Conservation (phyloP, 2,329 filamentous ascomycete species). For the Sclerotinia glacialis region DNA sequence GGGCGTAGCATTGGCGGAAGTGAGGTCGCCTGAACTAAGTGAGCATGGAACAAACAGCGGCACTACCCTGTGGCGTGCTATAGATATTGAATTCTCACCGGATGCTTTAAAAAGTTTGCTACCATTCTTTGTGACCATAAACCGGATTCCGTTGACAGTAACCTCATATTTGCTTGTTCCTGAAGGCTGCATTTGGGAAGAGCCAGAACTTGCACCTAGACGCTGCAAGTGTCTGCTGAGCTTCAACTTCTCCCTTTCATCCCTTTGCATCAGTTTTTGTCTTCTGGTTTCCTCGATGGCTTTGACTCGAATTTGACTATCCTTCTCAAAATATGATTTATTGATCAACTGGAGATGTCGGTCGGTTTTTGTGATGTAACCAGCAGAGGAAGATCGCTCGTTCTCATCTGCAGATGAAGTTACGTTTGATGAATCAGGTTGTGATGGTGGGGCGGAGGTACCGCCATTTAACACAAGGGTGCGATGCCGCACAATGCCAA, state of each 20-base stretch:
- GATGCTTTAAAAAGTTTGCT: conserved; percentile 76
- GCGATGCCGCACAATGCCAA: conserved; percentile 50
- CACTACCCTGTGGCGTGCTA: conserved; percentile 23
- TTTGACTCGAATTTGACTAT: conserved; percentile 63
- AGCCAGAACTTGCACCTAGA: conserved; percentile 34
- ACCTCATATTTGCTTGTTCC: conserved; percentile 56
- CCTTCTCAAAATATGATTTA: conserved; percentile 71
- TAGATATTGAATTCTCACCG: conserved; percentile 50
- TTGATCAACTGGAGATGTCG: conserved; percentile 83
- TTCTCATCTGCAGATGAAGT: conserved; percentile 28
- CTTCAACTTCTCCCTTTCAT: conserved; percentile 58
- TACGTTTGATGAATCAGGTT: conserved; percentile 19
- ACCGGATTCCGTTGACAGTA: conserved; percentile 67
- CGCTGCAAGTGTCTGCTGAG: conserved; percentile 49
- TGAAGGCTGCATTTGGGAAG: conserved; percentile 17
- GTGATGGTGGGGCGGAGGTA: conserved; percentile 25
- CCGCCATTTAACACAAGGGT: conserved; percentile 63
- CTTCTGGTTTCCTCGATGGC: conserved; percentile 69
- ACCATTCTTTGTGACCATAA: conserved; percentile 70
- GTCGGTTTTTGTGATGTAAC: conserved; percentile 71
- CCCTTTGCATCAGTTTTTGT: conserved; percentile 53
- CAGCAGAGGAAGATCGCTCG: conserved; percentile 34
- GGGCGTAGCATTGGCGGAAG: conserved; percentile 65
- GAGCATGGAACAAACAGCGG: conserved; percentile 31
- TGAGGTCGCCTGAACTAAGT: conserved; percentile 52